Base-by-base conservation (phyloP, 805 yeast species). In the Yarrowia phangngaensis region DNA sequence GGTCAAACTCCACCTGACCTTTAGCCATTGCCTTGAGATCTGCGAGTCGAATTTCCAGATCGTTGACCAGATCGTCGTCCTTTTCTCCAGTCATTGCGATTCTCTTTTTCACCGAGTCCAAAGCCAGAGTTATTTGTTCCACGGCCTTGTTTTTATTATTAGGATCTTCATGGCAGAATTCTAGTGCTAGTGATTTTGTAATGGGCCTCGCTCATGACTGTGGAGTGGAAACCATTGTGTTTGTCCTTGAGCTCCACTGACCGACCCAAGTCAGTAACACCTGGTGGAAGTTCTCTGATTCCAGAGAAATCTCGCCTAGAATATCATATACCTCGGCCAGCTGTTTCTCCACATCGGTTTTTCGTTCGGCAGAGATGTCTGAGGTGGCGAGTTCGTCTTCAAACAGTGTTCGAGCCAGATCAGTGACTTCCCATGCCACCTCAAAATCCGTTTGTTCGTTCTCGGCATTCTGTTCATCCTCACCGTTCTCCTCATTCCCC, bases 291-390 rank as follows among this genome's bases (percentile, higher is more conserved):
- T 86, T 85, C 58, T 90, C 97, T 2, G 92, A 77, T 60, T 90
- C 98, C 33, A 89, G 70, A 0, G 95, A 82, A 8, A 89, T 83
- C 61, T 90, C 97, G 24, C 97, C 97, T 13, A 88, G 70, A 8
- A 89, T 64, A 59, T 84, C 89, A 61, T 80, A 83, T 1, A 81
- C 75, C 51, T 85, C 89, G 0, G 89, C 79, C 16, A 88, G 67
- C 54, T 78, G 83, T 56, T 71, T 69, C 51, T 72, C 66, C 19
- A 72, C 54, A 20, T 50, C 66, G 56, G 27, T 2, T 2, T 9
- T 8, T 8, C 29, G 28, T 7, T 41, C 35, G 6, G 27, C 19
- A n/a, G 22, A 8, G 57, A 51, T 60, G 22, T 54, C 61, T n/a
- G n/a, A n/a, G 9, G 59, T 64, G 55, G 66, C 66, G 4, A 76